These are phyloP conservation scores for Lepraria neglecta DNA, from an alignment of 495 filamentous ascomycete genomes.

Conservation along the genomic window DNA sequence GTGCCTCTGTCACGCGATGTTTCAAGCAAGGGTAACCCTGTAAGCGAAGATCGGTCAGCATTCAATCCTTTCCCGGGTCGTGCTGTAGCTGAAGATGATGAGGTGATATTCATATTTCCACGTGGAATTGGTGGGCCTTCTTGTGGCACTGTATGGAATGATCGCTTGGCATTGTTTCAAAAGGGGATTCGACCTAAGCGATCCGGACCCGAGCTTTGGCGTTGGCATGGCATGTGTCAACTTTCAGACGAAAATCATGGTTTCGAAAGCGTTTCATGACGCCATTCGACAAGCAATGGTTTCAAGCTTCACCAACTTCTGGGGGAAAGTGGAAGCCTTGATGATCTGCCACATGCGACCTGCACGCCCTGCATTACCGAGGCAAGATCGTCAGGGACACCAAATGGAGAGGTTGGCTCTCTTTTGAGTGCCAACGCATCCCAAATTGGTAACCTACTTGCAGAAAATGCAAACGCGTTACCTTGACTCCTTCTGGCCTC, in stretches of 20 bases:
- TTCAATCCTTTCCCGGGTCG: not conserved
- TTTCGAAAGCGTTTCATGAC: not conserved
- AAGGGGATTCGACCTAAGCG: not conserved
- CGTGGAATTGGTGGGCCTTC: not conserved
- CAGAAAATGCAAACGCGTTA: too few species aligned
- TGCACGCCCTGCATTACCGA: conserved; percentile 1
- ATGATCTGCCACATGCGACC: not conserved
- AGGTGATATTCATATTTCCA: not conserved
- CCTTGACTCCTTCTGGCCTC: too few species aligned
- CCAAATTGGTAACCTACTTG: too few species aligned
- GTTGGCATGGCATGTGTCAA: not conserved
- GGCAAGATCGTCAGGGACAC: not conserved
- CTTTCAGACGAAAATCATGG: not conserved
- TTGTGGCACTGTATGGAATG: too few species aligned
- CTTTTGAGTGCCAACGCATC: too few species aligned
- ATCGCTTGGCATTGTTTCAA: not conserved
- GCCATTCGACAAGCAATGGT: not conserved
- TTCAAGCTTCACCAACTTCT: not conserved
- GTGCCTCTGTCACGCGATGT: conserved; percentile 1
- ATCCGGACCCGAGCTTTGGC: not conserved
- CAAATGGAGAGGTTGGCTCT: not conserved
- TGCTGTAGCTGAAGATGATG: not conserved
- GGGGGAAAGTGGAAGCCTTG: not conserved
- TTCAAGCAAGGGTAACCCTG: not conserved
- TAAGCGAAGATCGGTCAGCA: conserved; percentile 4